Evolutionary conservation across 805 yeast species (phyloP).

Genomic region (Ogataea siamensis): DNA sequence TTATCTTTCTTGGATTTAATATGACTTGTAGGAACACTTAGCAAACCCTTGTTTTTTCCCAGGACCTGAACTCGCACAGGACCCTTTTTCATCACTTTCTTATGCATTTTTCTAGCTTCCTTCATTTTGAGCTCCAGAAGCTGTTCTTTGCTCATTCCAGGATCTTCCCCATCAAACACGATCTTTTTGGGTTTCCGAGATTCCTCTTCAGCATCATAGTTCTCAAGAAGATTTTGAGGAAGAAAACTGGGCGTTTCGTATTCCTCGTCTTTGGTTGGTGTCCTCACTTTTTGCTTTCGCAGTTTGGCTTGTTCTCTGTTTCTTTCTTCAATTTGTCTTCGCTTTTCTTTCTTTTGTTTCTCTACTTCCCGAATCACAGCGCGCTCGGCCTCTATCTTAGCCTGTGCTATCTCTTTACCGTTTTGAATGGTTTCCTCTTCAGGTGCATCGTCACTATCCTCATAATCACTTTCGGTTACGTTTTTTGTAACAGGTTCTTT

Average conservation of each 20-base stretch:
- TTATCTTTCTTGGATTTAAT: slow-evolving; percentile 24
- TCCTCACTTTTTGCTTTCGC: slow-evolving; percentile 15
- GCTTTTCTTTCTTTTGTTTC: slow-evolving; percentile 27
- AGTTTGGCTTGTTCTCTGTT: slow-evolving; percentile 34
- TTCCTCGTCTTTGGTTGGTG: slow-evolving; percentile 10
- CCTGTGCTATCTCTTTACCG: slow-evolving; percentile 13
- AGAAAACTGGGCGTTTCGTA: slow-evolving; percentile 37
- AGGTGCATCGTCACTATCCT: slow-evolving; percentile 46
- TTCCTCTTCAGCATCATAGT: slow-evolving; percentile 21
- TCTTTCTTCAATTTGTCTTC: slow-evolving; percentile 36
- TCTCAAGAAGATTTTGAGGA: slow-evolving; percentile 40
- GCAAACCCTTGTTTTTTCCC: slow-evolving; percentile 13
- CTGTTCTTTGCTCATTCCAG: slow-evolving; percentile 10
- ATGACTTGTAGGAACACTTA: slow-evolving; percentile 26
- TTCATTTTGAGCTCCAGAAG: slow-evolving; percentile 26
- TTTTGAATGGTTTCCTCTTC: slow-evolving; percentile 40
- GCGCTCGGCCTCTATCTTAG: slow-evolving; percentile 26
- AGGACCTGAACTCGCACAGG: slow-evolving; percentile 41
- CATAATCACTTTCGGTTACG: slow-evolving; percentile 1
- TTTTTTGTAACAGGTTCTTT: background rate
- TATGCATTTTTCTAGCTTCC: slow-evolving; percentile 33
- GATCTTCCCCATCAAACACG: slow-evolving; percentile 32
- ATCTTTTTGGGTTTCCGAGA: slow-evolving; percentile 30
- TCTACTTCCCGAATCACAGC: slow-evolving; percentile 25
- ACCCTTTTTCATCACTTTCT: slow-evolving; percentile 35